Evolutionary conservation across 768 basidiomycete species (phyloP).

Genomic region (Kwoniella pini): DNA sequence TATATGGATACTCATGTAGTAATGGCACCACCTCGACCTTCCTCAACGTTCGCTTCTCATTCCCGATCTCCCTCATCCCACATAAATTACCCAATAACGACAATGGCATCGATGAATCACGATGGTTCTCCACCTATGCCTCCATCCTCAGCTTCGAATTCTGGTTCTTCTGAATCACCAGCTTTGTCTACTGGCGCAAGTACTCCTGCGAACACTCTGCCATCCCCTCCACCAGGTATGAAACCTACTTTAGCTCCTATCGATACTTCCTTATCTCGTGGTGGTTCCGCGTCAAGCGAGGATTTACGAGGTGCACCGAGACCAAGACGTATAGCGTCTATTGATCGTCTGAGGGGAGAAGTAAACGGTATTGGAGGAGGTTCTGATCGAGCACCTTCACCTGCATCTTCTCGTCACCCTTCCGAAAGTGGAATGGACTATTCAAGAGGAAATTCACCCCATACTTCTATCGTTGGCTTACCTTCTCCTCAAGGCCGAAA

Average conservation of each 20-base stretch:
- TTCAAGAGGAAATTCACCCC: constrained; percentile 23
- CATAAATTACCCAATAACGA: constrained; percentile 35
- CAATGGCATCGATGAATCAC: constrained; percentile 25
- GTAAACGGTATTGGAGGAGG: not conserved
- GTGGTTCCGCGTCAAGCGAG: constrained; percentile 17
- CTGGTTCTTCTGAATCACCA: constrained; percentile 12
- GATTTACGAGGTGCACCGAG: constrained; percentile 8
- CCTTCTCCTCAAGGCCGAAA: constrained; percentile 6
- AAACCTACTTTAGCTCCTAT: constrained; percentile 28
- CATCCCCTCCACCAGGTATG: not conserved
- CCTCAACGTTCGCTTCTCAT: constrained; percentile 26
- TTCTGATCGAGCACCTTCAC: constrained; percentile 27
- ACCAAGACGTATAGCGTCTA: constrained; percentile 24
- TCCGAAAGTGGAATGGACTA: constrained; percentile 19
- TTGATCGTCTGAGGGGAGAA: constrained; percentile 35
- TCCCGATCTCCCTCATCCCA: constrained; percentile 40
- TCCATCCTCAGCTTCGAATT: constrained; percentile 20
- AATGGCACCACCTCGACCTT: constrained; percentile 24
- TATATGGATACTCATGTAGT: constrained; percentile 22
- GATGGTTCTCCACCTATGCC: constrained; percentile 36
- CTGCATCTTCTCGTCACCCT: constrained; percentile 18
- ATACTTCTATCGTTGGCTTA: constrained; percentile 23
- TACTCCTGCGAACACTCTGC: constrained; percentile 15
- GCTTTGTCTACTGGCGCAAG: constrained; percentile 20
- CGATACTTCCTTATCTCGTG: constrained; percentile 13